These are phyloP conservation scores for Imleria badia DNA, from an alignment of 768 basidiomycete species.

Conservation along the genomic window DNA sequence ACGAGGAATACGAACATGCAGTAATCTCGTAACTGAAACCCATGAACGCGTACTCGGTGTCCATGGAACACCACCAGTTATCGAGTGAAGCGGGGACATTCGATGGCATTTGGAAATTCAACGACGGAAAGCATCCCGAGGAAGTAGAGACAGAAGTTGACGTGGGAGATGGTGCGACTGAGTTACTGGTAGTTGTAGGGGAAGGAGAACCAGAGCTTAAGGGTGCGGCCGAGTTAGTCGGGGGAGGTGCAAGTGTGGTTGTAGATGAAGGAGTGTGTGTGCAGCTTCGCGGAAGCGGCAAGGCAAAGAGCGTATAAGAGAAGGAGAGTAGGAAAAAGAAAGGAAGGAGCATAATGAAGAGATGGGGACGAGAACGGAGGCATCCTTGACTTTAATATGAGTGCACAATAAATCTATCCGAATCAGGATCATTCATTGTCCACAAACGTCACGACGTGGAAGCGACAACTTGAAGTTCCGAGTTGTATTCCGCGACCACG, in stretches of 20 bases:
- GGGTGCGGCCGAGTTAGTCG: too few relatives aligned
- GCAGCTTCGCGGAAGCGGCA: conserved; percentile 16
- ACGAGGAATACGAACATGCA: conserved; percentile 43
- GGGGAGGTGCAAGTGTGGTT: too few relatives aligned
- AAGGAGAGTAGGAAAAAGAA: conserved; percentile 2
- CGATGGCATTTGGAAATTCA: conserved; percentile 56
- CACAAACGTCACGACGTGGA: too few relatives aligned
- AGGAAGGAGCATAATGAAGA: conserved; percentile 12
- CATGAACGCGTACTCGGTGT: conserved; percentile 71
- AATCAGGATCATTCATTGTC: too few relatives aligned
- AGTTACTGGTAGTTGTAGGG: too few relatives aligned
- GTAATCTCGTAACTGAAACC: conserved; percentile 78
- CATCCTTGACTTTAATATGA: conserved; percentile 7
- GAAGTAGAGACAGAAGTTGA: background rate
- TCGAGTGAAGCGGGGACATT: conserved; percentile 42
- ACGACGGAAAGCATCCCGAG: conserved; percentile 37
- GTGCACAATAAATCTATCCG: background rate
- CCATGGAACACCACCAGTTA: conserved; percentile 64
- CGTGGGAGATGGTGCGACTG: background rate
- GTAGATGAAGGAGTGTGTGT: background rate
- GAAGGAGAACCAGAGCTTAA: too few relatives aligned
- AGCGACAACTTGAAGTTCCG: too few relatives aligned
- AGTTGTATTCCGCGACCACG: too few relatives aligned
- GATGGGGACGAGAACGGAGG: background rate
- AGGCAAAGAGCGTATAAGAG: conserved; percentile 10